A percentile compares a stretch with the other conserved stretches of the same genome.
Evolutionary conservation across 2,329 filamentous ascomycete species (phyloP).

Genomic region (Mycosphaerella arachidis): DNA sequence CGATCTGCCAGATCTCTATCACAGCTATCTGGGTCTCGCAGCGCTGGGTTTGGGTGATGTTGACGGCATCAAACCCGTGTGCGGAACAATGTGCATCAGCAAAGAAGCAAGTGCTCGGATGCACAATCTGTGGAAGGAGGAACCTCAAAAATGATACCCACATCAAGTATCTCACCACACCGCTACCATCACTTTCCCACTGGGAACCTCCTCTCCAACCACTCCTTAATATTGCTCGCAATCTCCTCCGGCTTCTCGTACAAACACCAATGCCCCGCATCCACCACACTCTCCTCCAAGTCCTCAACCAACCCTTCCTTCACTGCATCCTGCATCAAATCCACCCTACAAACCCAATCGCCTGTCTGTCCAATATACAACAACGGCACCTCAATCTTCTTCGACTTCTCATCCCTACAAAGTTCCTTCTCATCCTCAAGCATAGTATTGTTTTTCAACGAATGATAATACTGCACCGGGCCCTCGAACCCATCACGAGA

Average conservation of each 20-base stretch:
- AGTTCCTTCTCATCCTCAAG: constrained; percentile 24
- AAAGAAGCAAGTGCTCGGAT: constrained; percentile 43
- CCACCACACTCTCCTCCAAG: constrained; percentile 19
- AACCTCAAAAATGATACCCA: not conserved
- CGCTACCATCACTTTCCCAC: constrained; percentile 5
- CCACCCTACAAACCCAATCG: constrained; percentile 26
- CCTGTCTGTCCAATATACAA: constrained; percentile 34
- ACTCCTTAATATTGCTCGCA: constrained; percentile 19
- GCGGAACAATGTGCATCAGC: constrained; percentile 73
- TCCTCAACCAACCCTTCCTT: constrained; percentile 22
- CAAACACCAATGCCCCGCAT: constrained; percentile 27
- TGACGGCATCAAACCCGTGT: constrained; percentile 68
- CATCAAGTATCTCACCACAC: not conserved
- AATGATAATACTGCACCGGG: constrained; percentile 38
- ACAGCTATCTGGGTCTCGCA: constrained; percentile 82
- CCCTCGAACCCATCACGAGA: constrained; percentile 32
- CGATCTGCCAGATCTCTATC: constrained; percentile 64
- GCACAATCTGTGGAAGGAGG: constrained; percentile 23
- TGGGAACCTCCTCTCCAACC: constrained; percentile 33
- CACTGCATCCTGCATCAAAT: constrained; percentile 22
- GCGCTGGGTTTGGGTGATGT: constrained; percentile 62
- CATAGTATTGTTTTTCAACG: constrained; percentile 27
- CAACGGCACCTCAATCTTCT: constrained; percentile 24
- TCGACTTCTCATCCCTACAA: constrained; percentile 27
- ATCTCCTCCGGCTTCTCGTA: constrained; percentile 30